Conservation (phyloP, 176 grass and related monocot genomes). For the Zea luxurians region DNA sequence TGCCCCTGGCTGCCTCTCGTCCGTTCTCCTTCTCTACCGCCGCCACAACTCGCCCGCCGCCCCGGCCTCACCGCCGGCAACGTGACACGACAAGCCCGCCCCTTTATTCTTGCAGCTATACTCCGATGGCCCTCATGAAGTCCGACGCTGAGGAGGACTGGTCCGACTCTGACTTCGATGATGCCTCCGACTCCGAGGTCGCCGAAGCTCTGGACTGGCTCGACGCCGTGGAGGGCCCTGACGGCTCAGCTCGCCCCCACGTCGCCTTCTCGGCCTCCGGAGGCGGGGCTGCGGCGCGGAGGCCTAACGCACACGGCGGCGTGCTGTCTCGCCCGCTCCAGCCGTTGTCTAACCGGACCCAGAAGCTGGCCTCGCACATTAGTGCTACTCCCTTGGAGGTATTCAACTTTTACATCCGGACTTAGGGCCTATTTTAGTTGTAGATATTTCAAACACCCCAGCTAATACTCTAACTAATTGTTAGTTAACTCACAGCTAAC, state of each 20-base stretch:
- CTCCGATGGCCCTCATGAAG: background rate
- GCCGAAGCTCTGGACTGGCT: constrained; percentile 72
- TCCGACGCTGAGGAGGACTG: background rate
- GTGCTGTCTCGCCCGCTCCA: constrained; percentile 73
- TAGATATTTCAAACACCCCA: too few relatives aligned
- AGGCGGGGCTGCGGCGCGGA: constrained; percentile 26
- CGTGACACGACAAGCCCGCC: too few relatives aligned
- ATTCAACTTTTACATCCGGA: background rate
- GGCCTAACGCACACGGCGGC: constrained; percentile 84
- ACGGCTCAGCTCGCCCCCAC: constrained; percentile 25
- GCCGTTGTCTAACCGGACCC: constrained; percentile 74
- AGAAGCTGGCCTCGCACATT: constrained; percentile 72
- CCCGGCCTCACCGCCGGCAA: too few relatives aligned
- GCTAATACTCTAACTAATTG: too few relatives aligned
- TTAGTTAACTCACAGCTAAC: too few relatives aligned
- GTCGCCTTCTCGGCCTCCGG: constrained; percentile 41
- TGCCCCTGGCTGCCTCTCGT: too few relatives aligned
- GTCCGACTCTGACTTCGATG: constrained; percentile 54
- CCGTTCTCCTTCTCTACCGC: too few relatives aligned
- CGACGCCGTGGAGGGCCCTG: constrained; percentile 51
- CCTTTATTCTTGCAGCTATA: too few relatives aligned
- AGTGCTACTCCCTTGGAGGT: constrained; percentile 81
- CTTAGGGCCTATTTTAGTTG: background rate
- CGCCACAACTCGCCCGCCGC: too few relatives aligned
- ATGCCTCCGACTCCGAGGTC: constrained; percentile 59